Conservation (phyloP, 805 yeast species). For the Nakazawaea wyomingensis region DNA sequence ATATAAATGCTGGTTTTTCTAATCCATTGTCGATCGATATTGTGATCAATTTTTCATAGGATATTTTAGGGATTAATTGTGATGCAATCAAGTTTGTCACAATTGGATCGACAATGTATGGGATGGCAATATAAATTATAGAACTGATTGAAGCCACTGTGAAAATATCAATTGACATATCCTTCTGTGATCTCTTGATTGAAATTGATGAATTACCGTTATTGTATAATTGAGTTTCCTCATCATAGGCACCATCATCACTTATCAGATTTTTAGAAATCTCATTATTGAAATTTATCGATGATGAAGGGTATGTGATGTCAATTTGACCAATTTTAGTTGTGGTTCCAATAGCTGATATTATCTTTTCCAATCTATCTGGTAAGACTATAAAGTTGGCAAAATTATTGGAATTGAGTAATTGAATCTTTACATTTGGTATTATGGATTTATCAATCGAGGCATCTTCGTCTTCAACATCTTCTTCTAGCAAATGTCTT, state of each 20-base stretch:
- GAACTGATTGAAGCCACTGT: not conserved
- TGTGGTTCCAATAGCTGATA: constrained; percentile 17
- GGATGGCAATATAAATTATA: not conserved
- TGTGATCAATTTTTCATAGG: not conserved
- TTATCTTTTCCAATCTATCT: constrained; percentile 20
- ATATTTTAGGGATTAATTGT: not conserved
- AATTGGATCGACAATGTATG: not conserved
- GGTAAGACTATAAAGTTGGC: constrained; percentile 29
- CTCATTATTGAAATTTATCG: no score
- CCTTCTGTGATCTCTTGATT: constrained; percentile 19
- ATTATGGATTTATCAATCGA: constrained; percentile 16
- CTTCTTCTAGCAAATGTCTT: constrained; percentile 39
- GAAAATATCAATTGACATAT: constrained; percentile 8
- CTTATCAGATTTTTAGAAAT: not conserved
- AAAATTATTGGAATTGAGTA: constrained; percentile 13
- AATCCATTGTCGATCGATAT: constrained; percentile 5
- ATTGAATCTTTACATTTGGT: constrained; percentile 25
- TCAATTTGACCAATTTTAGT: constrained; percentile 9
- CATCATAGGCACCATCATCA: constrained; percentile 30
- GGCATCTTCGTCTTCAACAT: constrained; percentile 19
- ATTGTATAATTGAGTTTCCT: constrained; percentile 44
- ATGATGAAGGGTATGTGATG: constrained; percentile 16
- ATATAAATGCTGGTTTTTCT: not conserved
- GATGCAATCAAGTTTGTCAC: constrained; percentile 2
- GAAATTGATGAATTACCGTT: not conserved